These are phyloP conservation scores for Bruguiera hainesii DNA, from an alignment of 441 rosid genomes.

Conservation along the genomic window DNA sequence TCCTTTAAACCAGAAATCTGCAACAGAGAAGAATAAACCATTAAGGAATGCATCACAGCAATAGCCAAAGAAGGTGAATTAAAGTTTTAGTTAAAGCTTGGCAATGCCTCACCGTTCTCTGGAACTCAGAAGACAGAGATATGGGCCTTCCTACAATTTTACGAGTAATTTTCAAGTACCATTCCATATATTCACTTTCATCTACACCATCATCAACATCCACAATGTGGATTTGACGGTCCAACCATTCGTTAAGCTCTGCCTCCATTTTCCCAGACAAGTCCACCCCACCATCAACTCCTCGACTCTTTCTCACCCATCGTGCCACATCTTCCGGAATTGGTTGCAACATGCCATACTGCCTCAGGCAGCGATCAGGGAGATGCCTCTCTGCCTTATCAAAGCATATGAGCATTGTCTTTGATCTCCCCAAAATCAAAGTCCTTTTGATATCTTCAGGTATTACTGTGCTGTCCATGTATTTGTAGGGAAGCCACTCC, in stretches of 20 bases:
- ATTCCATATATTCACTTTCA: slow-evolving; percentile 74
- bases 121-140: slow-evolving; percentile 96
- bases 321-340: slow-evolving; percentile 83
- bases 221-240: slow-evolving; percentile 58
- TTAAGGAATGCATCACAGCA: slow-evolving; percentile 7
- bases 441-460: slow-evolving; percentile 61
- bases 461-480: slow-evolving; percentile 62
- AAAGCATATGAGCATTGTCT: slow-evolving; percentile 93
- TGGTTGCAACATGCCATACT: slow-evolving; percentile 68
- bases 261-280: slow-evolving; percentile 91
- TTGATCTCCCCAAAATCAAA: slow-evolving; percentile 82
- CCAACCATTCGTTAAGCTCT: slow-evolving; percentile 85
- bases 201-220: slow-evolving; percentile 62
- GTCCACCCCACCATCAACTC: slow-evolving; percentile 96
- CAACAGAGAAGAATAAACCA: slow-evolving; percentile 10
- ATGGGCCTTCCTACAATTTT: slow-evolving; percentile 91
- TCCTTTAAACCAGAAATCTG: slow-evolving; percentile 88
- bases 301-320: slow-evolving; percentile 96
- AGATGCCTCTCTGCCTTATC: slow-evolving; percentile 99
- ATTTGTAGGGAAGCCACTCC: slow-evolving; percentile 90
- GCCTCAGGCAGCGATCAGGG: slow-evolving; percentile 94
- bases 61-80: slow-evolving; percentile 5
- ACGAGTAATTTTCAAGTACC: slow-evolving; percentile 84
- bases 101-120: slow-evolving; percentile 64
- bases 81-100: slow-evolving; percentile 5